These are phyloP conservation scores for Candida bentonensis DNA, from an alignment of 805 yeast genomes.

Conservation along the genomic window DNA sequence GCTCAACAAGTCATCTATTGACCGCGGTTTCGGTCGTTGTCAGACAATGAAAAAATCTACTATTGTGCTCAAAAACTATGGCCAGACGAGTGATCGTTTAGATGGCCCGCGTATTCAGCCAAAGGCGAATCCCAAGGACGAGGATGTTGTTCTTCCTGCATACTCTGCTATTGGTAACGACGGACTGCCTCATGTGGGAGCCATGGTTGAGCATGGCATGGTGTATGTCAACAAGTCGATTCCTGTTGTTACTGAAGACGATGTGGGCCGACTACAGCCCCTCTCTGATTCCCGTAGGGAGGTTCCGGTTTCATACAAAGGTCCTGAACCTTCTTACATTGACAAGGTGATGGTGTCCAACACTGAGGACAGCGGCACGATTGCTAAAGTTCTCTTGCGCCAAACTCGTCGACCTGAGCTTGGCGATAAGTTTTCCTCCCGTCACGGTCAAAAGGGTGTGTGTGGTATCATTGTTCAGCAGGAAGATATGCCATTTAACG, in stretches of 20 bases:
- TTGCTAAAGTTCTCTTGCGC: conserved; percentile 79
- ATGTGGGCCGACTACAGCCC: conserved; percentile 27
- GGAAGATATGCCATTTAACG: conserved; percentile 93
- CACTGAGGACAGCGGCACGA: conserved; percentile 86
- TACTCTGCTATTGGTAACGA: conserved; percentile 84
- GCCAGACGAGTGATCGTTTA: conserved; percentile 82
- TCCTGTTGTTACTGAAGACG: conserved; percentile 67
- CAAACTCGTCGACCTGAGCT: conserved; percentile 96
- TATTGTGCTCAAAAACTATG: conserved; percentile 75
- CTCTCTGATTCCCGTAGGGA: conserved; percentile 32
- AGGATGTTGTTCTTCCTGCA: conserved; percentile 62
- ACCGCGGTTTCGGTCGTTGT: conserved; percentile 95
- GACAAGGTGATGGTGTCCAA: conserved; percentile 98
- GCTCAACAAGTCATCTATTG: conserved; percentile 81
- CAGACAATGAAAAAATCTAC: conserved; percentile 91
- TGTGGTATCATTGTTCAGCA: conserved; percentile 97
- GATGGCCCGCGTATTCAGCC: conserved; percentile 47
- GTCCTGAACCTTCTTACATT: conserved; percentile 89
- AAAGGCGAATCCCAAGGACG: conserved; percentile 17
- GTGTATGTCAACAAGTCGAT: conserved; percentile 87
- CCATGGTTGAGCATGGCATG: conserved; percentile 80
- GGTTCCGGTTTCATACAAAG: conserved; percentile 82
- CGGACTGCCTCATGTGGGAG: conserved; percentile 95
- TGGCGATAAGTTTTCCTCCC: conserved; percentile 92
- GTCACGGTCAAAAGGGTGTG: conserved; percentile 99